A percentile compares a stretch with the other conserved stretches of the same genome.
phyloP scores from a whole-genome alignment of 164 flowering plant species.

The Aristolochia fimbriata region DNA sequence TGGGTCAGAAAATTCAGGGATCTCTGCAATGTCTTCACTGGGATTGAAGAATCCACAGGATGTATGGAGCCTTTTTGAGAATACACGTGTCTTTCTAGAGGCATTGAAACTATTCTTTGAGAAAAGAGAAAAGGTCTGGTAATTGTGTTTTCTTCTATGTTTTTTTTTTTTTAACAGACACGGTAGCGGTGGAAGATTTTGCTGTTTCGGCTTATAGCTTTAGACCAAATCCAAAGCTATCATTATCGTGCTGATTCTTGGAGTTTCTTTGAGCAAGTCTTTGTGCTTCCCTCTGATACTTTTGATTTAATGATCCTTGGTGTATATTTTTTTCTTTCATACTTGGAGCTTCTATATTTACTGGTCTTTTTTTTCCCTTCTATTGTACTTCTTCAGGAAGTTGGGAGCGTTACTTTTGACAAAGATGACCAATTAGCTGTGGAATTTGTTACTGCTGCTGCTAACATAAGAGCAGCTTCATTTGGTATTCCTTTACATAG shows the following conservation, averaged over 20 bases:
- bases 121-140: constrained; percentile 61
- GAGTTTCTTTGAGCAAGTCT: too few relatives aligned
- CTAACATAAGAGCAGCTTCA: constrained; percentile 89
- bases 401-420: constrained; percentile 81
- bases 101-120: constrained; percentile 64
- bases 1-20: constrained; percentile 24
- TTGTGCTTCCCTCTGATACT: too few relatives aligned
- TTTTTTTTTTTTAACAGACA: not conserved
- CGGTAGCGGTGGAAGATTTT: too few relatives aligned
- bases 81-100: constrained; percentile 71
- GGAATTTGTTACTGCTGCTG: constrained; percentile 98
- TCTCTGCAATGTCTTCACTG: constrained; percentile 79
- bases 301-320: too few relatives aligned
- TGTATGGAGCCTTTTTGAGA: constrained; percentile 76
- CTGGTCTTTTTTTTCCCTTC: constrained; percentile 1
- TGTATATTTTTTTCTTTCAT: too few relatives aligned
- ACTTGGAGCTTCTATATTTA: not conserved
- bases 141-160: not conserved
- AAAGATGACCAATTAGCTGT: constrained; percentile 98
- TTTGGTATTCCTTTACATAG: constrained; percentile 90
- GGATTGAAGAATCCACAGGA: constrained; percentile 93
- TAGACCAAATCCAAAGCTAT: too few relatives aligned
- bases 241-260: too few relatives aligned
- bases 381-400: constrained; percentile 49
- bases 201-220: too few relatives aligned